These are phyloP conservation scores for Corinectria fuckeliana DNA, from an alignment of 2,329 filamentous ascomycete species.

Conservation along the genomic window DNA sequence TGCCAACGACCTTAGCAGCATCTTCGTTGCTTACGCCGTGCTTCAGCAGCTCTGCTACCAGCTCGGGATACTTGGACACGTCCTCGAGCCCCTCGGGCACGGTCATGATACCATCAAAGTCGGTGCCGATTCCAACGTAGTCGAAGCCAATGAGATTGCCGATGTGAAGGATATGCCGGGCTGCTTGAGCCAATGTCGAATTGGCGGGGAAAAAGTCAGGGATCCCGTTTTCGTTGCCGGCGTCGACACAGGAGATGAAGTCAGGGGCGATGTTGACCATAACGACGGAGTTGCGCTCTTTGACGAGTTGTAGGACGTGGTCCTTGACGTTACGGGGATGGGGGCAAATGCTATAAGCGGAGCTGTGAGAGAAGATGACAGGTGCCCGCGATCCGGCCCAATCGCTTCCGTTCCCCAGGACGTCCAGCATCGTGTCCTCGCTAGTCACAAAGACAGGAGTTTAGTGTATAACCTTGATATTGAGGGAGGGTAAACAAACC, in stretches of 20 bases:
- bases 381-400: slow-evolving; percentile 81
- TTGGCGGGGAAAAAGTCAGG: slow-evolving; percentile 72
- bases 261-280: slow-evolving; percentile 91
- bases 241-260: slow-evolving; percentile 78
- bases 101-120: slow-evolving; percentile 79
- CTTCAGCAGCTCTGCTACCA: slow-evolving; percentile 76
- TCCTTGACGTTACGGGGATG: slow-evolving; percentile 93
- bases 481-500: slow-evolving; percentile 32
- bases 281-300: slow-evolving; percentile 74
- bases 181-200: slow-evolving; percentile 78
- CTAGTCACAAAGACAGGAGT: slow-evolving; percentile 42
- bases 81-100: slow-evolving; percentile 81
- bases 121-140: slow-evolving; percentile 86
- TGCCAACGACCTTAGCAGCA: slow-evolving; percentile 76
- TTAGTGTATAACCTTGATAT: neutral
- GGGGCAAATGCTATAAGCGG: slow-evolving; percentile 79
- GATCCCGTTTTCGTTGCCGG: slow-evolving; percentile 65
- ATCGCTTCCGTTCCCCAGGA: slow-evolving; percentile 67
- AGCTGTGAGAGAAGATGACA: slow-evolving; percentile 89
- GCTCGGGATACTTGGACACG: slow-evolving; percentile 80
- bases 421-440: slow-evolving; percentile 83
- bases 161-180: slow-evolving; percentile 81
- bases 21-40: slow-evolving; percentile 78
- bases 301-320: slow-evolving; percentile 78
- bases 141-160: slow-evolving; percentile 84